Percentiles rank a stretch among this genome's conserved stretches.
Conservation (phyloP, 116 monocot genomes). For the Trichopus zeylanicus region DNA sequence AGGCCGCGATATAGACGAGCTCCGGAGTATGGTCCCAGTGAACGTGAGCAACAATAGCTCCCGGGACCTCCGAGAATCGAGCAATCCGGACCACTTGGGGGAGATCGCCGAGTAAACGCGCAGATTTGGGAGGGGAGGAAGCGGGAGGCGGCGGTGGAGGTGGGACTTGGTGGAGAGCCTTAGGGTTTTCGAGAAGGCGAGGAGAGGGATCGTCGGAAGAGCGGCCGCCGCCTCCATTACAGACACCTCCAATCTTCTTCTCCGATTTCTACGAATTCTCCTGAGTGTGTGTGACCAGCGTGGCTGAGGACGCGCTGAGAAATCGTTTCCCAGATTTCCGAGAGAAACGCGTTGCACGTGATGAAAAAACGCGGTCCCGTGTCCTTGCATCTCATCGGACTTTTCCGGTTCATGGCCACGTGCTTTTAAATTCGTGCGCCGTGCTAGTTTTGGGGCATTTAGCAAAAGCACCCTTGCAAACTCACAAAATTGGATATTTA, state of each 20-base stretch:
- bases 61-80: slow-evolving; percentile 7
- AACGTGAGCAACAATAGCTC: slow-evolving; percentile 24
- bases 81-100: slow-evolving; percentile 10
- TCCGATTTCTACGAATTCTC: no score
- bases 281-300: no score
- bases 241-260: not conserved
- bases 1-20: not conserved
- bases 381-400: no score
- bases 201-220: slow-evolving; percentile 27
- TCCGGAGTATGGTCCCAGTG: slow-evolving; percentile 19
- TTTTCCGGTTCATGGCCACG: no score
- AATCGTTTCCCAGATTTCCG: no score
- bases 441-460: no score
- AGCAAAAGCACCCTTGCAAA: no score
- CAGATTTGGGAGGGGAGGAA: not conserved
- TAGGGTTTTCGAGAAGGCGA: slow-evolving; percentile 31
- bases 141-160: slow-evolving; percentile 11
- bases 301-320: no score
- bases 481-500: no score
- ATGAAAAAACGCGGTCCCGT: no score
- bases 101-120: not conserved
- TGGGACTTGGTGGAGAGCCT: slow-evolving; percentile 12
- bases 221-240: not conserved
- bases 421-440: no score
- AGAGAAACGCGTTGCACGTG: no score